Conservation (phyloP, 345 rosid genomes). For the Eucalyptus albens region DNA sequence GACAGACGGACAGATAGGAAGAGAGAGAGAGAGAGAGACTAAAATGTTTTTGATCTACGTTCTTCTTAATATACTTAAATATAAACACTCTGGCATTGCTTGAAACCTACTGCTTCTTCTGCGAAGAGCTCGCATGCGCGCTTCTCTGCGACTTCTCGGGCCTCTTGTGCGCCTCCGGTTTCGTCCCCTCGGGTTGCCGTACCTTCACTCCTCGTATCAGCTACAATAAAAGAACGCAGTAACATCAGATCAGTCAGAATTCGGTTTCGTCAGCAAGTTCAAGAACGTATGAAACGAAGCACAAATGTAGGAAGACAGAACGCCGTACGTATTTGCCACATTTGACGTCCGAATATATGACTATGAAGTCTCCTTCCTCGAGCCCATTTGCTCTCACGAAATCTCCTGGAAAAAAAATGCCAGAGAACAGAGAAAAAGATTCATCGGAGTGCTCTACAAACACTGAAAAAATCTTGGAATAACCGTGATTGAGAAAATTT, state of each 20-base stretch:
- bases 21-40: background rate
- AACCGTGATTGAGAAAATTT: background rate
- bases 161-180: conserved; percentile 50
- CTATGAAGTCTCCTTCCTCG: conserved; percentile 98
- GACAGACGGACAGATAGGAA: background rate
- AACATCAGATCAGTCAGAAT: background rate
- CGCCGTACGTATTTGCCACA: conserved; percentile 86
- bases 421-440: too few relatives aligned
- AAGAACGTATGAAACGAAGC: background rate
- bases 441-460: background rate
- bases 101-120: background rate
- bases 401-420: conserved; percentile 42
- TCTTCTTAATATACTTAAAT: background rate
- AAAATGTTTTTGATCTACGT: background rate
- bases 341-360: conserved; percentile 83
- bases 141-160: conserved; percentile 61
- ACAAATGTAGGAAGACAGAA: background rate
- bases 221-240: conserved; percentile 12
- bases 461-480: background rate
- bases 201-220: conserved; percentile 97
- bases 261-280: background rate
- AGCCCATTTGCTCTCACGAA: conserved; percentile 92
- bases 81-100: background rate
- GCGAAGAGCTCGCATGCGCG: background rate
- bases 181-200: conserved; percentile 45